These are phyloP conservation scores for Jackrogersella minutella DNA, from an alignment of 495 filamentous ascomycete genomes.

Conservation along the genomic window DNA sequence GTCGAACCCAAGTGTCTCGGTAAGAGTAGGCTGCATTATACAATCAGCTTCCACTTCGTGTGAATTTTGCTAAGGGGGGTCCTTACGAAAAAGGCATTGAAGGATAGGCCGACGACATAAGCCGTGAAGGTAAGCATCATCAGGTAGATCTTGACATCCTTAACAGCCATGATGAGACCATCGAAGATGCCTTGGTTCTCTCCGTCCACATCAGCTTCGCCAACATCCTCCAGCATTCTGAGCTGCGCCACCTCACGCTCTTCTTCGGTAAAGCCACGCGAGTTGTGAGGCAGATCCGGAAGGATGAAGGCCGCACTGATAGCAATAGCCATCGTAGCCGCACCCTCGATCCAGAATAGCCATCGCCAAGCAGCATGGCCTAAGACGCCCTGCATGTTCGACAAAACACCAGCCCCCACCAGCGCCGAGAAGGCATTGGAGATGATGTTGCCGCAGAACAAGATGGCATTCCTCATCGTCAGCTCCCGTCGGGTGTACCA, in stretches of 20 bases:
- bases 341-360: slow-evolving; percentile 80
- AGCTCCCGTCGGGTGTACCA: slow-evolving; percentile 66
- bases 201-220: slow-evolving; percentile 72
- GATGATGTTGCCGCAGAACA: slow-evolving; percentile 68
- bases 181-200: slow-evolving; percentile 65
- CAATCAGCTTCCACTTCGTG: slow-evolving; percentile 64
- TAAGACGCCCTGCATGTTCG: slow-evolving; percentile 57
- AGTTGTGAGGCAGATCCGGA: slow-evolving; percentile 77
- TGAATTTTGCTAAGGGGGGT: slow-evolving; percentile 61
- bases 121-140: slow-evolving; percentile 54
- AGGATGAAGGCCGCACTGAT: slow-evolving; percentile 65
- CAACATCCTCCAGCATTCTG: slow-evolving; percentile 78
- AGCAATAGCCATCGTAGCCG: slow-evolving; percentile 54
- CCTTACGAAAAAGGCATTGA: slow-evolving; percentile 63
- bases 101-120: slow-evolving; percentile 48
- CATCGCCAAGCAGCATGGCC: slow-evolving; percentile 64
- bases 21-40: slow-evolving; percentile 78
- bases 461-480: slow-evolving; percentile 62
- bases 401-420: slow-evolving; percentile 64
- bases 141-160: slow-evolving; percentile 72
- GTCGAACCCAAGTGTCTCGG: slow-evolving; percentile 72
- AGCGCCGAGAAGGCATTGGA: slow-evolving; percentile 69
- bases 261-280: slow-evolving; percentile 71
- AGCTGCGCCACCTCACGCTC: slow-evolving; percentile 72
- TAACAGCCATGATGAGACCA: slow-evolving; percentile 73